Conservation (phyloP, 2,329 filamentous ascomycete genomes). For the Hypoxylon sp. region DNA sequence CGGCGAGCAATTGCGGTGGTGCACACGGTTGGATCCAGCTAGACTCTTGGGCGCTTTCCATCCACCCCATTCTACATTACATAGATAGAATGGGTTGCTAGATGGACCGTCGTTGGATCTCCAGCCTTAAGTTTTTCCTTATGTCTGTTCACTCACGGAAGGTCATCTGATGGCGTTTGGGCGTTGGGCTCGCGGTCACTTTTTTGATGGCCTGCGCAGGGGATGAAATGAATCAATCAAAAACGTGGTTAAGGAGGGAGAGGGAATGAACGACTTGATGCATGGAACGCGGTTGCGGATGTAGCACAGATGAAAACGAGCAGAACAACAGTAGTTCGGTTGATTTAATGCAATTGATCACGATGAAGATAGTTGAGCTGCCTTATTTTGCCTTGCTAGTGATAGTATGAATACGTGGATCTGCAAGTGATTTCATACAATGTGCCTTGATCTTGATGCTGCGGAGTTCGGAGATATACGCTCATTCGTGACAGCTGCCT, state of each 20-base stretch:
- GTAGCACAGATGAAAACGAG: conserved; percentile 17
- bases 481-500: too few relatives aligned
- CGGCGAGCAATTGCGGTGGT: conserved; percentile 40
- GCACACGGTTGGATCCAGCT: conserved; percentile 28
- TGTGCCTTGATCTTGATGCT: not conserved
- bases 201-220: conserved; percentile 16
- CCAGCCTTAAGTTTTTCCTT: conserved; percentile 5
- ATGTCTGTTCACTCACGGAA: conserved; percentile 22
- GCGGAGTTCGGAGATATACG: not conserved
- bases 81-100: not conserved
- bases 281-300: conserved; percentile 36
- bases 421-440: not conserved
- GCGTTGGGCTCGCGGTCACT: conserved; percentile 21
- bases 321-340: not conserved
- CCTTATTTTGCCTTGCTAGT: not conserved
- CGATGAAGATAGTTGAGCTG: conserved; percentile 20
- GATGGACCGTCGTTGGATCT: conserved; percentile 21
- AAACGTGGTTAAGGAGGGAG: conserved; percentile 16
- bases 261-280: conserved; percentile 38
- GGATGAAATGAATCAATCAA: conserved; percentile 18
- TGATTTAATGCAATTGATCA: conserved; percentile 45
- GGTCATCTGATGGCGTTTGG: conserved; percentile 34
- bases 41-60: not conserved
- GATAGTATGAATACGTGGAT: not conserved
- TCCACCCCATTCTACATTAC: not conserved